Evolutionary conservation across 176 grass and related monocot species (phyloP), one percentile per base, ranked within the genome.

Genomic region (Eragrostis nindensis): DNA sequence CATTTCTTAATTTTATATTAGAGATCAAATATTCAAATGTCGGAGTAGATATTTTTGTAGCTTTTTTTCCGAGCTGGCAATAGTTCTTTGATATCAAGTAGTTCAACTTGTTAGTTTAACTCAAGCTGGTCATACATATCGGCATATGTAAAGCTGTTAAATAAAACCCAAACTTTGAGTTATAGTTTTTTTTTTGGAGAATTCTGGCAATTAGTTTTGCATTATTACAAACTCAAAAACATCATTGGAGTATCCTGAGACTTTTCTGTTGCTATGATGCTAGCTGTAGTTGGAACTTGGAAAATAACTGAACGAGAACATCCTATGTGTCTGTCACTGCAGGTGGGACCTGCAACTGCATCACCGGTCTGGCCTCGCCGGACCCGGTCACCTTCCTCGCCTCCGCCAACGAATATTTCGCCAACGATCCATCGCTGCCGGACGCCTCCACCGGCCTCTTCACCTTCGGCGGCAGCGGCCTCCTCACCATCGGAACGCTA

Each of bases 401-500:
- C 56, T 30, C 67, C 12, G 22, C n/a, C 45, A 71, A 62, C 2
- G 71, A 89, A 5, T 91, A 88, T 67, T 82, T 77, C 8, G 44
- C 61, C 77, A 66, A n/a, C 43, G 43, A 82, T 0, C 71, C 53
- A 36, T 49, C 82, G 25, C 70, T 60, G 3, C 59, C 14, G 15
- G 73, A 61, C 11, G 13, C 3, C 24, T 22, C 47, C 49, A 57
- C 36, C 53, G 86, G 86, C 17, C 71, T 86, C 46, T 77, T 90
- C 83, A 85, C 70, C 26, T 85, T 88, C 8, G 73, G 74, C 2
- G 76, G 80, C 57, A 78, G 75, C 29, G 81, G 83, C 26, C 86
- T 91, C 53, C 92, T 94, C 40, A 78, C 92, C 70, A 94, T 94
- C 5, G 92, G 86, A 74, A 95, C 92, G 15, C 78, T 89, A 19